A percentile compares a stretch with the other conserved stretches of the same genome.
Evolutionary conservation across 257 asterid genomes (phyloP).

Genomic region (Penstemon davidsonii): DNA sequence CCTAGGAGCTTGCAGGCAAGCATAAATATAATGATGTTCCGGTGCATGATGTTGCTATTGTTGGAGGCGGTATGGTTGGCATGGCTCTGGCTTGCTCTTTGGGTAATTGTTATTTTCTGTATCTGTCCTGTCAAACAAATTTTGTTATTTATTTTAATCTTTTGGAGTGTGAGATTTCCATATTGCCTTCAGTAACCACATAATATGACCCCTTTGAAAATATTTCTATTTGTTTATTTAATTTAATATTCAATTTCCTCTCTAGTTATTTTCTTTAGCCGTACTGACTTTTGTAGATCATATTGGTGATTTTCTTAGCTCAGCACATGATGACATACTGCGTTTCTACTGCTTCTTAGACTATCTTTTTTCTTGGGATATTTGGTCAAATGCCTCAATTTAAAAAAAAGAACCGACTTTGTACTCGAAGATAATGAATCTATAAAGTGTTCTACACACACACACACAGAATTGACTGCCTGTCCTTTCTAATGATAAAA

Average conservation of each 20-base stretch:
- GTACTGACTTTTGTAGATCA: slow-evolving; percentile 10
- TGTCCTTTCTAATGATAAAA: neutral
- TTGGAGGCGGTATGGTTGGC: slow-evolving; percentile 99
- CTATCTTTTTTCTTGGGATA: neutral
- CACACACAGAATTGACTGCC: too few species aligned
- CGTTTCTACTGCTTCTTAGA: neutral
- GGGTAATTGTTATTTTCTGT: slow-evolving; percentile 46
- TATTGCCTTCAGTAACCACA: slow-evolving; percentile 11
- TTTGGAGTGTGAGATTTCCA: slow-evolving; percentile 13
- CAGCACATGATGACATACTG: slow-evolving; percentile 6
- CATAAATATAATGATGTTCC: slow-evolving; percentile 37
- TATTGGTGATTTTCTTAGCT: slow-evolving; percentile 8
- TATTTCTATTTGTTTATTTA: slow-evolving; percentile 2
- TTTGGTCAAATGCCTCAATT: slow-evolving; percentile 1
- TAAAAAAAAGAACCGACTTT: neutral
- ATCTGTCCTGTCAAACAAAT: slow-evolving; percentile 21
- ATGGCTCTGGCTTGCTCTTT: slow-evolving; percentile 93
- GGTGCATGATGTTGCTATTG: slow-evolving; percentile 89
- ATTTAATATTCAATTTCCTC: slow-evolving; percentile 2
- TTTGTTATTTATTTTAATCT: slow-evolving; percentile 7
- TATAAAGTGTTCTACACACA: neutral
- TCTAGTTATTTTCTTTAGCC: neutral
- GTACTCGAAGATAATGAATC: slow-evolving; percentile 10
- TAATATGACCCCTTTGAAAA: neutral
- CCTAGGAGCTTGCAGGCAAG: slow-evolving; percentile 46